A percentile compares a stretch with the other conserved stretches of the same genome.
Conservation (phyloP, 768 basidiomycete species). For the Podaxis sp. region DNA sequence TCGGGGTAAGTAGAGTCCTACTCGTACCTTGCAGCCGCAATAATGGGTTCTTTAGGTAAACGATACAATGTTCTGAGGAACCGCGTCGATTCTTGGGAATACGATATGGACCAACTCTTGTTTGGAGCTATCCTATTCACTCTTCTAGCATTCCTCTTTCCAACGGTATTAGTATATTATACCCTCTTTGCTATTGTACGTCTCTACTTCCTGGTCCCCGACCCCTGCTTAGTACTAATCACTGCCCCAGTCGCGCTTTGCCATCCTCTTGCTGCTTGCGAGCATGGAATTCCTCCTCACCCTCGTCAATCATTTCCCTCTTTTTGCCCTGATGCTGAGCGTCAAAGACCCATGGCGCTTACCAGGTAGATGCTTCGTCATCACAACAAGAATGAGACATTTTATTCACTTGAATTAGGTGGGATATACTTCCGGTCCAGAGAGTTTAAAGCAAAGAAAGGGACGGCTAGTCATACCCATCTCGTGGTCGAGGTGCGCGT, state of each 20-base stretch:
- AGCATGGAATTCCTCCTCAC: conserved; percentile 63
- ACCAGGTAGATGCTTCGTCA: conserved; percentile 55
- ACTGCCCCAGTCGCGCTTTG: conserved; percentile 26
- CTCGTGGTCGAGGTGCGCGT: conserved; percentile 34
- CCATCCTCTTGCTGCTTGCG: conserved; percentile 59
- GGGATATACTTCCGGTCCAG: conserved; percentile 20
- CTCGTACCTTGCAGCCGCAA: background rate
- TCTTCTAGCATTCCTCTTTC: conserved; percentile 74
- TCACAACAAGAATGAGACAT: too few species aligned
- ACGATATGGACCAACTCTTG: conserved; percentile 92
- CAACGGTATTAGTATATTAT: conserved; percentile 88
- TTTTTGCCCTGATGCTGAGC: conserved; percentile 84
- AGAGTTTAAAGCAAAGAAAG: background rate
- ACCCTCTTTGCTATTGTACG: conserved; percentile 70
- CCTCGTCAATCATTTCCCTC: conserved; percentile 89
- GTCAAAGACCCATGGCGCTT: conserved; percentile 81
- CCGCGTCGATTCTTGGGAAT: conserved; percentile 88
- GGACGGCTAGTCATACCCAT: conserved; percentile 18
- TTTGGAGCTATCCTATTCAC: conserved; percentile 92
- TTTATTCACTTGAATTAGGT: conserved; percentile 23
- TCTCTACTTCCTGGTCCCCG: background rate
- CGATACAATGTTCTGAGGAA: conserved; percentile 83
- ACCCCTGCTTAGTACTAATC: conserved; percentile 45
- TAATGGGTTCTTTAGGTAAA: conserved; percentile 58
- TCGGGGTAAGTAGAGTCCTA: conserved; percentile 52